Base-by-base conservation (phyloP, 768 basidiomycete species). In the Termitomyces eurrhizus region DNA sequence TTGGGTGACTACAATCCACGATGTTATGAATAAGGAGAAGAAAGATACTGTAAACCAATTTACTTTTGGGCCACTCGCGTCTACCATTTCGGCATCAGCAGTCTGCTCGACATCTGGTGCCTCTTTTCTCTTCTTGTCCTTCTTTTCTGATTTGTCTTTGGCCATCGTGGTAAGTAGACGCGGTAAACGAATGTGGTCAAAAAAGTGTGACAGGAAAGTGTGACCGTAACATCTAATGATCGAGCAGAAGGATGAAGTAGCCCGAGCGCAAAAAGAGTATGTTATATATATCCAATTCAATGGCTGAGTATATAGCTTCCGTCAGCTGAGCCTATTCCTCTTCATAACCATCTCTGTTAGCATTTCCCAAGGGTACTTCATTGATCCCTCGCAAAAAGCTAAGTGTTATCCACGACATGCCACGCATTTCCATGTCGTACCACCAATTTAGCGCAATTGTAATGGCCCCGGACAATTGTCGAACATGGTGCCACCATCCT, bases 401-500 rank as follows among this genome's bases (percentile, higher is more conserved):
- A 26, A 91, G 70, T 70, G 85, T 76, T 16, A 88, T 79, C 90
- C 90, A 93, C 7, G 80, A 73, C 75, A 83, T 81, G 14, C 92
- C 90, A 58, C 80, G 74, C 70, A 87, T 81, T 69, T 92, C 89
- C 64, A 88, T 80, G 66, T 95, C 92, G 69, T 92, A 93, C 92
- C 92, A 95, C 87, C 90, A 93, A 67, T 95, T 95, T 24, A 92
- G 66, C 1, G 91, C 90, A 60, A 93, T 83, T 1, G 83, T 86
- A 26, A 78, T 75, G 61, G 79, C 76, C 4, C 79, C 81, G 4
- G 81, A 9, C 36, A 61, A 76, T 69, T 97, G 95, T 44, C 84
- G 80, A 39, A 96, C 93, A 67, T 92, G 83, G 70, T 96, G 95
- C 89, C 90, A 96, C 95, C 95, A 97, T 0, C 92, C 88, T 5